Evolutionary conservation across 805 yeast genomes (phyloP), one percentile per base, ranked within the genome.

Genomic region (Spathaspora passalidarum): DNA sequence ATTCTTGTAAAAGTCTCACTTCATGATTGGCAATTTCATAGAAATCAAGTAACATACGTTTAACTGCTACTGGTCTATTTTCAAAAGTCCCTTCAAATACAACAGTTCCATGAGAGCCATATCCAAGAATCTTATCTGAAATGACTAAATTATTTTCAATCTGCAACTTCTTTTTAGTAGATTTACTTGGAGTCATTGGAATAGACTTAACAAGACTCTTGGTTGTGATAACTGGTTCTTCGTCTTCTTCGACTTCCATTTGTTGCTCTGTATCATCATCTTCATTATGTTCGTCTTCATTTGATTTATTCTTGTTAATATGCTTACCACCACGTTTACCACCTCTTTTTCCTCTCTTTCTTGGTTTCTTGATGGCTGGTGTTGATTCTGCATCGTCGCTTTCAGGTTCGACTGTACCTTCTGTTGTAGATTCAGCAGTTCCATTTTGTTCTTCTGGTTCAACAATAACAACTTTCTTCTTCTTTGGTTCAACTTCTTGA

Each of bases 61-160:
- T 94, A 5, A 94, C 95, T 0, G 99, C 99, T 5, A 94, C 99
- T 1, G 96, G 96, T 46, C 99, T 76, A 54, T 82, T 84, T 59
- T 92, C 97, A 67, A 91, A 94, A 4, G 80, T 78, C 0, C 99
- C 99, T 59, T 84, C 81, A 60, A 82, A 89, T 1, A 94, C 99
- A 22, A 92, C 89, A 0, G 99, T 94, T 21, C 99, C 99, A 55
- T 91, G 96, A 0, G 97, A 88, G 1, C 99, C 99, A 61, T 88
- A 89, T 0, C 99, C 99, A 42, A 94, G 67, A n/a, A 90, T 77
- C 22, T 76, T 80, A 50, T 86, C 86, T 0, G 95, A 80, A 2
- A 92, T 78, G 0, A 75, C 69, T 50, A 88, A 63, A 46, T 78
- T 81, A 43, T 75, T 79, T 43, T 76, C 69, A 32, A 68, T 68